These are phyloP conservation scores for Aspergillus arachidicola DNA, from an alignment of 2,329 filamentous ascomycete genomes.

Conservation along the genomic window DNA sequence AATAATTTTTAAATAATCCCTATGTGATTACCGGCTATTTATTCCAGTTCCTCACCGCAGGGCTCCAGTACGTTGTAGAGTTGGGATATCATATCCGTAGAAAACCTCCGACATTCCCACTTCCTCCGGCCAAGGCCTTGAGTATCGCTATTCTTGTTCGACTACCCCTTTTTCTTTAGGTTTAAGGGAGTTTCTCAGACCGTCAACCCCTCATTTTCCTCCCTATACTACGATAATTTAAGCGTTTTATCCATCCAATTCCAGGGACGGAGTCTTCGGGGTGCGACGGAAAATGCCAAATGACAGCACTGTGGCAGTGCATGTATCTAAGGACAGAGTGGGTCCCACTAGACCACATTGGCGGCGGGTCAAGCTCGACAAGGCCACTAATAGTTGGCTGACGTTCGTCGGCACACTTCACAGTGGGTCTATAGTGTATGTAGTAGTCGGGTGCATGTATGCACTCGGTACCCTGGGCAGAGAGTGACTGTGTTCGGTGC, in stretches of 20 bases:
- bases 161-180: background rate
- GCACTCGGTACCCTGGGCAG: slow-evolving; percentile 14
- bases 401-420: slow-evolving; percentile 17
- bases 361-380: slow-evolving; percentile 20
- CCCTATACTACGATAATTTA: background rate
- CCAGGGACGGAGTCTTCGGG: slow-evolving; percentile 13
- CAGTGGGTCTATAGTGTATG: slow-evolving; percentile 19
- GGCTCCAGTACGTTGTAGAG: background rate
- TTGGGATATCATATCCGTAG: slow-evolving; percentile 1
- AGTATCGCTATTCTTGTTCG: background rate
- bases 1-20: background rate
- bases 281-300: slow-evolving; percentile 20
- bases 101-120: background rate
- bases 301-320: slow-evolving; percentile 31
- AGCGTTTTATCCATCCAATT: slow-evolving; percentile 5
- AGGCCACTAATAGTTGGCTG: slow-evolving; percentile 20
- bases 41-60: slow-evolving; percentile 4
- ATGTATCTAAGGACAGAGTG: slow-evolving; percentile 27
- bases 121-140: background rate
- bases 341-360: slow-evolving; percentile 21
- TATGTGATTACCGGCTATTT: background rate
- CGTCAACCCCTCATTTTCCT: background rate
- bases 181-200: background rate
- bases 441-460: slow-evolving; percentile 8
- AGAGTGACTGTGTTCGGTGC: background rate